Evolutionary conservation across 768 basidiomycete species (phyloP).

Genomic region (Kwoniella pini): DNA sequence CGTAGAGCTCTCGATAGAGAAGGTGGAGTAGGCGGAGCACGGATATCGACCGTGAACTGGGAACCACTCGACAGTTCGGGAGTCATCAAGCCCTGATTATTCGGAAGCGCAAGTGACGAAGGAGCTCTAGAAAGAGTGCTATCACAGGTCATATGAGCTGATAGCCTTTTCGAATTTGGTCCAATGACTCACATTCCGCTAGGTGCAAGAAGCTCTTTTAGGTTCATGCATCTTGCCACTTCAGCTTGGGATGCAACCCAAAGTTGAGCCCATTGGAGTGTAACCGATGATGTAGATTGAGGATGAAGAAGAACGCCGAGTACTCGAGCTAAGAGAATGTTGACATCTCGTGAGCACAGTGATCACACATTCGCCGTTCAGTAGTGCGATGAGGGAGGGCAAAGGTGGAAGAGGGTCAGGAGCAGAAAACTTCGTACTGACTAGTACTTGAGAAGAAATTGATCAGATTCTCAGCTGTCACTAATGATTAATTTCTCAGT

Average conservation of each 20-base stretch:
- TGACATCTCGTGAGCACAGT: too few species aligned
- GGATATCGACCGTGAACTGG: neutral
- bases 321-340: slow-evolving; percentile 20
- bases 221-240: slow-evolving; percentile 19
- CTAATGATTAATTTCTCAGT: slow-evolving; percentile 1
- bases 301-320: slow-evolving; percentile 35
- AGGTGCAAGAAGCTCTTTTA: slow-evolving; percentile 17
- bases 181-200: slow-evolving; percentile 29
- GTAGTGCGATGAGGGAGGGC: too few species aligned
- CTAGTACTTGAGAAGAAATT: slow-evolving; percentile 33
- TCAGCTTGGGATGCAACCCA: slow-evolving; percentile 34
- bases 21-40: slow-evolving; percentile 15
- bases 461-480: slow-evolving; percentile 25
- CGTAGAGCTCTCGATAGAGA: slow-evolving; percentile 3
- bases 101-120: neutral
- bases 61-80: neutral
- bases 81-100: slow-evolving; percentile 7
- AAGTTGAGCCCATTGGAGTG: slow-evolving; percentile 40
- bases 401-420: too few species aligned
- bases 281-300: neutral
- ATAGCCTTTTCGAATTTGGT: too few species aligned
- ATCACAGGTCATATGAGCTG: neutral
- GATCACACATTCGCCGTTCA: too few species aligned
- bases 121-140: slow-evolving; percentile 18
- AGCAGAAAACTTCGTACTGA: too few species aligned